phyloP scores from a whole-genome alignment of 768 basidiomycete genomes.

The Ephemerocybe angulata region DNA sequence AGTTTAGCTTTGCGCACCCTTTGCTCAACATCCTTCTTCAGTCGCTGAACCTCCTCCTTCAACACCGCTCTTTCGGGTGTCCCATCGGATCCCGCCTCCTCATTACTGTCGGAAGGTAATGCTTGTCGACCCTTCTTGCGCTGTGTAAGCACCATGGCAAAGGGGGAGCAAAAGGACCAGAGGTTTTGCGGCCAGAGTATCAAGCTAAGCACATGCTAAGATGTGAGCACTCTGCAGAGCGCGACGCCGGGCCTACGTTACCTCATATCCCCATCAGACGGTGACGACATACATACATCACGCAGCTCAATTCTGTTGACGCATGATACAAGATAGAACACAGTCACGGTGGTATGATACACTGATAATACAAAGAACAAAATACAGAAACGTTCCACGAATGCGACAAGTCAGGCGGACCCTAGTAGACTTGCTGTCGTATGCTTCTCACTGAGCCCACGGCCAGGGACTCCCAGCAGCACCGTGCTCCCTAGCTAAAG shows the following conservation, averaged over 20 bases:
- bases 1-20: background rate
- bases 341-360: too few relatives aligned
- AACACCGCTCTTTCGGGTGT: background rate
- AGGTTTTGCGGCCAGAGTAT: background rate
- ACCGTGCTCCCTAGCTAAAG: constrained; percentile 27
- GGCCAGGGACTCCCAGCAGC: background rate
- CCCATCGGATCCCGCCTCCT: background rate
- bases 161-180: constrained; percentile 46
- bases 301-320: too few relatives aligned
- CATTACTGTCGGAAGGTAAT: background rate
- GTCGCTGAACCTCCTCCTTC: constrained; percentile 1
- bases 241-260: too few relatives aligned
- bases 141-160: constrained; percentile 37
- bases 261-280: too few relatives aligned
- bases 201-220: background rate
- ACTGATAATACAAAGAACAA: too few relatives aligned
- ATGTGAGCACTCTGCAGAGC: too few relatives aligned
- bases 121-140: background rate
- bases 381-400: too few relatives aligned
- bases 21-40: background rate
- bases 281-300: too few relatives aligned
- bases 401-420: too few relatives aligned
- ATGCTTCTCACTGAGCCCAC: background rate
- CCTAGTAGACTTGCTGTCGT: too few relatives aligned
- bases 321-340: too few relatives aligned